These are phyloP conservation scores for Arthroderma uncinatum DNA, from an alignment of 2,329 filamentous ascomycete genomes.

Conservation along the genomic window DNA sequence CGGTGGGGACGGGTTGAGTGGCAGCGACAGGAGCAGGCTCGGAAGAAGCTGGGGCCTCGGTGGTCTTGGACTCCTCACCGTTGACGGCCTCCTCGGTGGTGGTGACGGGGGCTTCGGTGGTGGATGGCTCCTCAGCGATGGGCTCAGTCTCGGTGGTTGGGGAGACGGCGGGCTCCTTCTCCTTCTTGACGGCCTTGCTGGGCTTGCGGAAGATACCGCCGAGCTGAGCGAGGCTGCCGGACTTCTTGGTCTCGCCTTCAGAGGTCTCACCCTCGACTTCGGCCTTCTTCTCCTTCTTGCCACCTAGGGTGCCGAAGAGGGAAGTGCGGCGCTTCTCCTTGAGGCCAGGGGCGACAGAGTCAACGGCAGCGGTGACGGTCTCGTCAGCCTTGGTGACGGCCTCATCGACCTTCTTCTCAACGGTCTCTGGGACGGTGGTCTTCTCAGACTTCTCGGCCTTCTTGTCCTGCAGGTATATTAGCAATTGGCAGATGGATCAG, in stretches of 20 bases:
- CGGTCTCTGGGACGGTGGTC: slow-evolving; percentile 13
- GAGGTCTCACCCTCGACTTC: slow-evolving; percentile 38
- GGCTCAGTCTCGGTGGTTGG: slow-evolving; percentile 18
- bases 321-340: slow-evolving; percentile 43
- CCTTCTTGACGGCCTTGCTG: slow-evolving; percentile 39
- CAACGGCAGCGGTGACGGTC: slow-evolving; percentile 20
- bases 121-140: slow-evolving; percentile 21
- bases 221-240: slow-evolving; percentile 27
- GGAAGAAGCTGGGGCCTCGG: slow-evolving; percentile 10
- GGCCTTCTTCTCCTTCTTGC: slow-evolving; percentile 42
- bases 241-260: slow-evolving; percentile 32
- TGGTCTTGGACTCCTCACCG: slow-evolving; percentile 12
- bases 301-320: slow-evolving; percentile 44
- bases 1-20: slow-evolving; percentile 32
- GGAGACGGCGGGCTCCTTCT: slow-evolving; percentile 25
- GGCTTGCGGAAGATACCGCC: slow-evolving; percentile 40
- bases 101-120: slow-evolving; percentile 9
- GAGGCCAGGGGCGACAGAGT: slow-evolving; percentile 31
- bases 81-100: slow-evolving; percentile 21
- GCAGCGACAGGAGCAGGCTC: slow-evolving; percentile 26
- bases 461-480: slow-evolving; percentile 16
- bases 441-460: slow-evolving; percentile 9
- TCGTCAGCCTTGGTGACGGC: slow-evolving; percentile 13
- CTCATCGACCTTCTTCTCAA: slow-evolving; percentile 16
- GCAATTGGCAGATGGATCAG: background rate